These are phyloP conservation scores for Exophiala calicioides DNA, from an alignment of 2,329 filamentous ascomycete genomes.

Conservation along the genomic window DNA sequence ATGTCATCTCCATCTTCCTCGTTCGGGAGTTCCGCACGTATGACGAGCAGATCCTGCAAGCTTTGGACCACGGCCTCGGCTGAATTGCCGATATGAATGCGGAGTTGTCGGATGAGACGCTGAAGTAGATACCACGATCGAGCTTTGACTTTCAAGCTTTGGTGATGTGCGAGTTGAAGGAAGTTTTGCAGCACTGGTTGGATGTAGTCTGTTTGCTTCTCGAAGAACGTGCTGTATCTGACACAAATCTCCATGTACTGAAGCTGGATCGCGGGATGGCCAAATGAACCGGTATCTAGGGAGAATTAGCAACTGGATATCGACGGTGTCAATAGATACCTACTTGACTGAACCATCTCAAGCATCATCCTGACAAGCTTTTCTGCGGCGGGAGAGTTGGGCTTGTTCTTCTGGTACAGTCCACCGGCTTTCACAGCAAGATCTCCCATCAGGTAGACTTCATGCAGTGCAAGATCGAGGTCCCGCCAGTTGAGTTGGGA, in stretches of 20 bases:
- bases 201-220: constrained; percentile 77
- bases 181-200: constrained; percentile 88
- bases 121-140: constrained; percentile 98
- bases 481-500: constrained; percentile 88
- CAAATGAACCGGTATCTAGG: constrained; percentile 78
- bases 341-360: constrained; percentile 85
- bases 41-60: constrained; percentile 81
- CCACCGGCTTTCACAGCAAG: constrained; percentile 87
- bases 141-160: constrained; percentile 80
- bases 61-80: constrained; percentile 90
- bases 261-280: constrained; percentile 86
- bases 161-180: constrained; percentile 83
- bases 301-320: background rate
- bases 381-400: constrained; percentile 75
- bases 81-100: constrained; percentile 80
- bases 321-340: background rate
- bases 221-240: constrained; percentile 89
- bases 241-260: constrained; percentile 99
- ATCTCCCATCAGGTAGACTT: constrained; percentile 95
- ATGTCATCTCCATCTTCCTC: constrained; percentile 84
- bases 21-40: constrained; percentile 83
- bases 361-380: constrained; percentile 88
- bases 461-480: constrained; percentile 86
- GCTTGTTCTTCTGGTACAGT: constrained; percentile 80
- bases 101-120: constrained; percentile 84